phyloP scores from a whole-genome alignment of 495 filamentous ascomycete genomes.

The Penicillium egyptiacum region DNA sequence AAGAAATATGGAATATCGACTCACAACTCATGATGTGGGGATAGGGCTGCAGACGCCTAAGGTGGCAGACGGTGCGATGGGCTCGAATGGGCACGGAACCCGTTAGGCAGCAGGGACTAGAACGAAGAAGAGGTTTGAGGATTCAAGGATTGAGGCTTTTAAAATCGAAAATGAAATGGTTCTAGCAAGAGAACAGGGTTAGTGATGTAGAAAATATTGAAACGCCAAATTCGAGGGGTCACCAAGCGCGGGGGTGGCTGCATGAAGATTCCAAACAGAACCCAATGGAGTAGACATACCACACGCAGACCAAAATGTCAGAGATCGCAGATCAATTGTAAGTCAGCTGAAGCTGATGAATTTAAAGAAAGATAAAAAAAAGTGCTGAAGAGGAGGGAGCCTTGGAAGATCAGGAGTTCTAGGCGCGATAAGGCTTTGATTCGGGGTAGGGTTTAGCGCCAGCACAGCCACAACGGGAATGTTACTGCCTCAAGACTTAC shows the following conservation, averaged over 20 bases:
- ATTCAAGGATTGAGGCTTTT: neutral
- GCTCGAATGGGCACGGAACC: conserved; percentile 13
- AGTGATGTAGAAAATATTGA: conserved; percentile 11
- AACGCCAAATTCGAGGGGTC: conserved; percentile 10
- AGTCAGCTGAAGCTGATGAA: neutral
- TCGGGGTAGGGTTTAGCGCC: conserved; percentile 10
- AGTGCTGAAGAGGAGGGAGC: neutral
- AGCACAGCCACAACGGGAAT: conserved; percentile 9
- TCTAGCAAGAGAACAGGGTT: conserved; percentile 2
- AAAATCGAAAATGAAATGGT: neutral
- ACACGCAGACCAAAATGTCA: neutral
- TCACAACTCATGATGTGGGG: conserved; percentile 36
- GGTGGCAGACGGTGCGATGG: conserved; percentile 14
- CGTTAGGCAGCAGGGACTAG: conserved; percentile 18
- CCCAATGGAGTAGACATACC: conserved; percentile 3
- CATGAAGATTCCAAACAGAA: neutral
- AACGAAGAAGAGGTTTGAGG: conserved; percentile 15
- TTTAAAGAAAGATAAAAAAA: neutral
- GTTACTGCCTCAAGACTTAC: neutral
- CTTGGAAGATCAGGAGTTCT: conserved; percentile 9
- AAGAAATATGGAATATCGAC: conserved; percentile 19
- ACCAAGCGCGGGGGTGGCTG: conserved; percentile 16
- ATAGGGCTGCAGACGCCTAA: conserved; percentile 22
- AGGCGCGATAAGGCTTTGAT: conserved; percentile 9
- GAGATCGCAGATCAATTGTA: neutral